Evolutionary conservation across 352 stramenopile genomes (phyloP), one percentile per base, ranked within the genome.

Genomic region (Phytophthora pinifolia): DNA sequence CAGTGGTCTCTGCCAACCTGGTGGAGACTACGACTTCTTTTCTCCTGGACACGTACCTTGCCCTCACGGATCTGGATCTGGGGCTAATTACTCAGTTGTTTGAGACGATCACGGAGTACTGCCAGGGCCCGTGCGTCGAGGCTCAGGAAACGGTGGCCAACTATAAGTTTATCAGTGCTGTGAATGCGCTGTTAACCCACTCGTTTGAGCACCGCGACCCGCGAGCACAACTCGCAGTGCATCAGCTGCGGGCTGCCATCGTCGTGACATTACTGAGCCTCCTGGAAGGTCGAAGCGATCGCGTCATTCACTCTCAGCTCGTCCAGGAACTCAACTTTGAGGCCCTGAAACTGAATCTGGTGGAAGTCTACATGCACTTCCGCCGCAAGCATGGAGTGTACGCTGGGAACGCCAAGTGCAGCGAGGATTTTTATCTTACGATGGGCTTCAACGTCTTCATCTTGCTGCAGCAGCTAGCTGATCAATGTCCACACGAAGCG

Each of bases 361-460:
- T 88, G 3, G 72, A 86, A 22, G 74, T 86, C 3, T 86, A 83
- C 38, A 20, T 44, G 7, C 62, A 91, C 37, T 91, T 83, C 29
- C 27, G 77, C 9, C 36, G 25, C 2, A 62, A 66, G 0, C 47
- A 76, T 18, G 70, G 61, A 8, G 55, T 30, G 30, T 91, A 89
- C 45, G 68, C 74, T 27, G 79, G 79, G 1, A 88, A 89, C 45
- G 52, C 69, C 8, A 52, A 62, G 9, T 92, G 81, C 62, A 86
- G 73, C 43, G 46, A 80, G 14, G 79, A 92, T 41, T 83, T 75
- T 4, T 88, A 83, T 27, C 48, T 92, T 15, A 70, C 65, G 2
- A 88, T 88, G 75, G 81, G 81, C 1, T 89, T 92, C 47, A 89
- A 92, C 48, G 79, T 92, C 20, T 87, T 86, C 44, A 82, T 92